Evolutionary conservation across 306 rosid species (phyloP).

Genomic region (Dalbergia oliveri): DNA sequence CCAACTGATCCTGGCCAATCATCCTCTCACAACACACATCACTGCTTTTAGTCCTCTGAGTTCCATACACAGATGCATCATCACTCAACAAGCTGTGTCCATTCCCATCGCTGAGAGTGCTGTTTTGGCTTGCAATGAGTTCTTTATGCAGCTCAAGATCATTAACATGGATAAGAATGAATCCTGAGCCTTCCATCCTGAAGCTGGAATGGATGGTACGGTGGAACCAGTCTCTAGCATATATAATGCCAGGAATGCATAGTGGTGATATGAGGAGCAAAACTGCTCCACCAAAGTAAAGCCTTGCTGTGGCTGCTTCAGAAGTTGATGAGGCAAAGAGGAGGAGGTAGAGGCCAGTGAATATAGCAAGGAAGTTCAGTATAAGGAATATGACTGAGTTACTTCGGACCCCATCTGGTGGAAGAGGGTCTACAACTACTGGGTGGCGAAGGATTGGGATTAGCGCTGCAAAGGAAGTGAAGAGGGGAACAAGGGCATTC

Average conservation of each 20-base stretch:
- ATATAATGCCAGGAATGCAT: conserved; percentile 79
- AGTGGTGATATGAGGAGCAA: conserved; percentile 71
- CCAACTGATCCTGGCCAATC: conserved; percentile 67
- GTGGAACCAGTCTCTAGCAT: conserved; percentile 75
- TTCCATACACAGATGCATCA: conserved; percentile 32
- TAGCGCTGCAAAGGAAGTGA: conserved; percentile 71
- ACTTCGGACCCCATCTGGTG: conserved; percentile 65
- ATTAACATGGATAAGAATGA: conserved; percentile 79
- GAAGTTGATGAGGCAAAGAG: conserved; percentile 65
- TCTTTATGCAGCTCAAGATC: conserved; percentile 96
- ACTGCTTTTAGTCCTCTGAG: conserved; percentile 41
- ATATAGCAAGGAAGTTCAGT: conserved; percentile 74
- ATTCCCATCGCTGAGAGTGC: conserved; percentile 52
- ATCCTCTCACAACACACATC: conserved; percentile 55
- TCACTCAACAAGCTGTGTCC: conserved; percentile 36
- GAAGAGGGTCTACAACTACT: conserved; percentile 63
- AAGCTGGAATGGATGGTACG: conserved; percentile 63
- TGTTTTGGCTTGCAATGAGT: conserved; percentile 61
- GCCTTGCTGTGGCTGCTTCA: conserved; percentile 53
- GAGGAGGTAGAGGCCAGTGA: conserved; percentile 86
- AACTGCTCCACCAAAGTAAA: conserved; percentile 75
- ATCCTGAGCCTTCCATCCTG: conserved; percentile 60
- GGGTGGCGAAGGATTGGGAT: conserved; percentile 88
- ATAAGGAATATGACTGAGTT: conserved; percentile 80
- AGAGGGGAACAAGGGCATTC: conserved; percentile 79